phyloP scores from a whole-genome alignment of 2,329 filamentous ascomycete genomes.

The Penicillium sp. region DNA sequence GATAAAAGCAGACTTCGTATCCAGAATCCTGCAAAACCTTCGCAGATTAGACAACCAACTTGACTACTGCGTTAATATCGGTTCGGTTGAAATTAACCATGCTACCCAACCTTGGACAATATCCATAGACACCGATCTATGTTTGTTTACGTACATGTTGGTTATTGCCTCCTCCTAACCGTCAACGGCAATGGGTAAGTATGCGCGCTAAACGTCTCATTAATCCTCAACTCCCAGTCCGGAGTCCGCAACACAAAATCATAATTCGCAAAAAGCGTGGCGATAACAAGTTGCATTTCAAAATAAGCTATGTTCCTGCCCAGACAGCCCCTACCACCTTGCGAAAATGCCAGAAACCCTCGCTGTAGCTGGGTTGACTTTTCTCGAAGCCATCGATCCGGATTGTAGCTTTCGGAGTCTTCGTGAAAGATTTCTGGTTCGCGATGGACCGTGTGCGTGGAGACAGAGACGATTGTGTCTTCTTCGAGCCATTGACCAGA shows the following conservation, averaged over 20 bases:
- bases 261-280: conserved; percentile 42
- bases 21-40: too few species aligned
- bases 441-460: conserved; percentile 31
- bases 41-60: too few species aligned
- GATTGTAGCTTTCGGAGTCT: conserved; percentile 25
- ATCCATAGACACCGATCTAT: too few species aligned
- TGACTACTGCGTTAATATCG: too few species aligned
- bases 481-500: conserved; percentile 36
- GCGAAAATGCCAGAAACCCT: conserved; percentile 39
- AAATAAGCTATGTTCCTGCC: conserved; percentile 43
- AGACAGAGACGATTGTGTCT: conserved; percentile 14
- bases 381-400: conserved; percentile 29
- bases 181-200: neutral
- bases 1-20: too few species aligned
- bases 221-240: conserved; percentile 25
- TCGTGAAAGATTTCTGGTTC: conserved; percentile 28
- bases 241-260: conserved; percentile 34
- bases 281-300: conserved; percentile 46
- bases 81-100: too few species aligned
- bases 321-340: conserved; percentile 39
- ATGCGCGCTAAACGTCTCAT: neutral
- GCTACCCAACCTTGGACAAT: too few species aligned
- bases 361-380: conserved; percentile 24
- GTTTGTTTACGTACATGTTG: too few species aligned
- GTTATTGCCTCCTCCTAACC: too few species aligned